phyloP scores from a whole-genome alignment of 31 red algal species.

The Odonthalia washingtoniensis region DNA sequence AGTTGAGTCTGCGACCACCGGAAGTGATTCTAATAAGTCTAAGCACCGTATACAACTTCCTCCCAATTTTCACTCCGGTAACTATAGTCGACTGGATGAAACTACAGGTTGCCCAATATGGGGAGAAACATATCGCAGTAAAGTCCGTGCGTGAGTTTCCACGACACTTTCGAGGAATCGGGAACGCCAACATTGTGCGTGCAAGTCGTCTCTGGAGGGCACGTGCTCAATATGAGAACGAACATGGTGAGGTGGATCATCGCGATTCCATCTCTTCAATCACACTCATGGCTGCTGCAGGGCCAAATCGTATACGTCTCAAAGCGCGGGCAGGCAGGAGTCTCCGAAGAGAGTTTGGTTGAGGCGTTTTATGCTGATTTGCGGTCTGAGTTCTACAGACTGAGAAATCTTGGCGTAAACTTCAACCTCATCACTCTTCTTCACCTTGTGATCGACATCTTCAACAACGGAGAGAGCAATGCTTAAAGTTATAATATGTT shows the following conservation, averaged over 20 bases:
- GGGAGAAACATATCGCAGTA: neutral
- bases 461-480: neutral
- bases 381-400: slow-evolving; percentile 19
- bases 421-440: slow-evolving; percentile 19
- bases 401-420: slow-evolving; percentile 33
- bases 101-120: neutral
- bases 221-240: neutral
- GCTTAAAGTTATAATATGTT: neutral
- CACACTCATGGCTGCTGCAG: neutral
- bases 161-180: neutral
- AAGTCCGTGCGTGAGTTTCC: neutral
- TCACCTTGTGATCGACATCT: neutral
- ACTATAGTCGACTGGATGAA: neutral
- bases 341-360: neutral
- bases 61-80: neutral
- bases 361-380: neutral
- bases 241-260: neutral
- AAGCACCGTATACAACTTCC: neutral
- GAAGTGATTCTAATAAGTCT: neutral
- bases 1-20: neutral
- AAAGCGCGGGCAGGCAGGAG: neutral
- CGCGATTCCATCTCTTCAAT: neutral
- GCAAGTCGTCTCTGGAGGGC: neutral
- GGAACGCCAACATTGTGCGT: neutral
- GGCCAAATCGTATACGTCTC: neutral